Base-by-base conservation (phyloP, 2,329 filamentous ascomycete genomes). In the Didymellaceae sp. region DNA sequence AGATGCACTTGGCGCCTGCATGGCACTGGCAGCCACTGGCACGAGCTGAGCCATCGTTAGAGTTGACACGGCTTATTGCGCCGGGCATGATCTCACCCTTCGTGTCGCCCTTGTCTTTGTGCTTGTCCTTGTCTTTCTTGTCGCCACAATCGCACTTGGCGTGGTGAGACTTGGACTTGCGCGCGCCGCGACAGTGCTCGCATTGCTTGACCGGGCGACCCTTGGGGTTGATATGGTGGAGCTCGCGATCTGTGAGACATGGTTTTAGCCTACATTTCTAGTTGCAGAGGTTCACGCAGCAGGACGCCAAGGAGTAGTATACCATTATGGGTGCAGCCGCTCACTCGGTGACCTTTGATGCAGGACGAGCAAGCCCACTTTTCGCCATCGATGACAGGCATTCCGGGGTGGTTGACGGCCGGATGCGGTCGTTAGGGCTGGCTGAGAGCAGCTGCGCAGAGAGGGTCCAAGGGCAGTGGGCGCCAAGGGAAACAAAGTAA, bases 281-380 rank as follows among this genome's bases (percentile, higher is more conserved):
- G 10, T 14, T 22, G 32, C 16, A 42, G 26, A 31, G 25, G 9
- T 37, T 42, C 37, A 43, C n/a, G 42, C 48, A 38, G 17, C 43
- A 28, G 16, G 14, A 25, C 35, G 39, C 44, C 32, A 37, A 52
- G 33, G 55, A 48, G 37, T 46, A 45, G 38, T 62, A 81, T 85
- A 96, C 92, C 91, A 75, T 86, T 84, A 77, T 99, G 94, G 75
- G 93, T 91, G 82, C 94, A 99, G 74, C 94, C 96, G 87, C 92
- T 97, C 73, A 99, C 94, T 74, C 94, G 90, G 80, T 99, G 94
- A 72, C 94, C 94, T 77, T 94, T 89, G 74, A 99, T 91, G 80
- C 94, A 99, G 78, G 92, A 92, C 80, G 96, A 90, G 82, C 93
- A 97, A 77, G 93, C 93, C 81, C 86, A 97, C 82, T 97, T 97